A percentile compares a stretch with the other conserved stretches of the same genome.
phyloP scores from a whole-genome alignment of 2,329 filamentous ascomycete genomes.

The Aureobasidium leucospermi region DNA sequence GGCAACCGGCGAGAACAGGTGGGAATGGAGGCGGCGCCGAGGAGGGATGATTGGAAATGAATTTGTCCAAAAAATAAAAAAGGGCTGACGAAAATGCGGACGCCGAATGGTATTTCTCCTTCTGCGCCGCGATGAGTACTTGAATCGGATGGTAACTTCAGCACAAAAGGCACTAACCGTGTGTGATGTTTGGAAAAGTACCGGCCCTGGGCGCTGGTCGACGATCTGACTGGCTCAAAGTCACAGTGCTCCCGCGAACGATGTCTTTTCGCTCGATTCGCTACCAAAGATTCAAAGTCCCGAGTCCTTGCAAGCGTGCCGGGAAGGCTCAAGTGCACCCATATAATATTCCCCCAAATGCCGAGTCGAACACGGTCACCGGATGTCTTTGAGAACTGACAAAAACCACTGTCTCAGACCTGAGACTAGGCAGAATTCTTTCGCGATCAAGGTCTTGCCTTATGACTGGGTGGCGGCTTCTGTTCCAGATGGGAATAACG shows the following conservation, averaged over 20 bases:
- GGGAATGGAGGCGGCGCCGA: background rate
- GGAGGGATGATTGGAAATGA: background rate
- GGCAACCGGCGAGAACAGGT: slow-evolving; percentile 1
- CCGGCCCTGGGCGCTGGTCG: slow-evolving; percentile 10
- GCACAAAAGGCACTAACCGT: slow-evolving; percentile 12
- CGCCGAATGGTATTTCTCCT: slow-evolving; percentile 8
- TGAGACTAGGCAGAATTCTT: slow-evolving; percentile 12
- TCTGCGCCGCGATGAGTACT: slow-evolving; percentile 12
- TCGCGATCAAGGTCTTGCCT: slow-evolving; percentile 12
- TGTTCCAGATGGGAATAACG: slow-evolving; percentile 15
- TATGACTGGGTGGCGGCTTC: slow-evolving; percentile 14
- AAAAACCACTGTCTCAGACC: slow-evolving; percentile 14
- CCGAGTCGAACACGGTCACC: slow-evolving; percentile 11
- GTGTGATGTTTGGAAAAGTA: slow-evolving; percentile 13
- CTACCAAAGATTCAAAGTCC: slow-evolving; percentile 13
- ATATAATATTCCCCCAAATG: slow-evolving; percentile 13
- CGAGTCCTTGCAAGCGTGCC: slow-evolving; percentile 14
- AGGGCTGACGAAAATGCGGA: slow-evolving; percentile 1
- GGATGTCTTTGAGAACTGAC: slow-evolving; percentile 9
- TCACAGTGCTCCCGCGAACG: slow-evolving; percentile 11
- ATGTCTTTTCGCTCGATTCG: slow-evolving; percentile 14
- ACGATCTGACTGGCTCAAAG: slow-evolving; percentile 13
- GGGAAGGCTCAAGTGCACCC: slow-evolving; percentile 13
- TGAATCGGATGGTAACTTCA: slow-evolving; percentile 10
- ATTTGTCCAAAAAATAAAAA: slow-evolving; percentile 4